A percentile compares a stretch with the other conserved stretches of the same genome.
Conservation (phyloP, 768 basidiomycete genomes). For the Lentinula aciculospora region DNA sequence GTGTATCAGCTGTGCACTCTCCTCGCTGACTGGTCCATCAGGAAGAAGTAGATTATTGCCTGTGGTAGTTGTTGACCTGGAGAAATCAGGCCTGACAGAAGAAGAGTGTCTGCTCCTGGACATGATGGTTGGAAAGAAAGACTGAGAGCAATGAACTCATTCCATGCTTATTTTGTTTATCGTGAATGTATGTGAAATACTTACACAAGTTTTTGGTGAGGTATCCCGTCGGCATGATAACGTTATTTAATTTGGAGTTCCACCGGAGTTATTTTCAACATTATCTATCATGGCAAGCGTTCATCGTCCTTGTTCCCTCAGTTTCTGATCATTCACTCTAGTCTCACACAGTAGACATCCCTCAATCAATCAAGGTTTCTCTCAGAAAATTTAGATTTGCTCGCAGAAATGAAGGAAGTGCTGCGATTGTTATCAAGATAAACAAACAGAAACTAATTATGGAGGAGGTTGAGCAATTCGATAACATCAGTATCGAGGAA, state of each 20-base stretch:
- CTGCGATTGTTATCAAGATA: slow-evolving; percentile 86
- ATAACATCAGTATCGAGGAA: slow-evolving; percentile 72
- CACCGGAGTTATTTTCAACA: background rate
- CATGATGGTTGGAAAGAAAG: background rate
- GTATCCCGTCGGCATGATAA: background rate
- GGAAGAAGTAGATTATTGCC: slow-evolving; percentile 33
- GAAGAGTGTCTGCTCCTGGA: slow-evolving; percentile 1
- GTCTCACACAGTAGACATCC: slow-evolving; percentile 83
- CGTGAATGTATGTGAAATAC: too few species aligned
- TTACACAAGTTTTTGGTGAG: background rate
- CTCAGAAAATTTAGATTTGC: slow-evolving; percentile 78
- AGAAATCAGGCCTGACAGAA: slow-evolving; percentile 1
- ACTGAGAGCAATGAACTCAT: background rate
- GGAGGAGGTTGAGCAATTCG: slow-evolving; percentile 80
- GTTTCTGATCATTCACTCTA: slow-evolving; percentile 18
- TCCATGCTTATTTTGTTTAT: background rate
- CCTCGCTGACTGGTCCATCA: slow-evolving; percentile 39
- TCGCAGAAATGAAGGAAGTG: slow-evolving; percentile 65
- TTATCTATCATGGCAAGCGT: slow-evolving; percentile 8
- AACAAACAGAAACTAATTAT: slow-evolving; percentile 77
- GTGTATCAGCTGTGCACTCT: slow-evolving; percentile 39
- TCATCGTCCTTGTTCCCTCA: background rate
- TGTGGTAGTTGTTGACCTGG: slow-evolving; percentile 11
- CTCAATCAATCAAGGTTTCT: slow-evolving; percentile 66
- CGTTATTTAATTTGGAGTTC: background rate